Conservation (phyloP, 2,329 filamentous ascomycete genomes). For the Falciphora oryzae region DNA sequence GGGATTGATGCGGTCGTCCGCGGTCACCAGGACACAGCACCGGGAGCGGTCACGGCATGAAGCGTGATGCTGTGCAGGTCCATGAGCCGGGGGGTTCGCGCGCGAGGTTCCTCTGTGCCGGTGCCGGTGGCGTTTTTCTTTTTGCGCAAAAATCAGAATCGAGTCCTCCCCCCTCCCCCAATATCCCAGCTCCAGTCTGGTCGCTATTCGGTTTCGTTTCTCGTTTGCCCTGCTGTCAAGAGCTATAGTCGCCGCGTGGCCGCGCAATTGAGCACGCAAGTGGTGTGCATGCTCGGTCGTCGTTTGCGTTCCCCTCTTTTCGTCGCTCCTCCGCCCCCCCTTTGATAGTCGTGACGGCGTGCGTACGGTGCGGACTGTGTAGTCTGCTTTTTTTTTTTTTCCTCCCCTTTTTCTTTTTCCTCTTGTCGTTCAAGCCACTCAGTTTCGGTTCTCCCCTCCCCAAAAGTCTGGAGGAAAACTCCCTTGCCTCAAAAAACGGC, state of each 20-base stretch:
- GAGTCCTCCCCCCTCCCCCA: neutral
- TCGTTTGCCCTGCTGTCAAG: neutral
- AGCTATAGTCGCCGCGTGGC: constrained; percentile 1
- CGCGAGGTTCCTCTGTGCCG: neutral
- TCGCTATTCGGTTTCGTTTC: neutral
- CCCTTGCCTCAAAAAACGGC: neutral
- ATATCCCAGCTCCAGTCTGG: neutral
- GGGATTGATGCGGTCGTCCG: neutral
- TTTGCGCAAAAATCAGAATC: neutral
- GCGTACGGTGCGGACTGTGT: neutral
- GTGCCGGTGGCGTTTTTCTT: neutral
- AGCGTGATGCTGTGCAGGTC: constrained; percentile 3
- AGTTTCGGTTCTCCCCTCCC: neutral
- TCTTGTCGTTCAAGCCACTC: neutral
- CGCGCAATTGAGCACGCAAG: neutral
- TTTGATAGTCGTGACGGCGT: neutral
- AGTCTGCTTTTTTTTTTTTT: too few relatives aligned
- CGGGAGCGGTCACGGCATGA: constrained; percentile 3
- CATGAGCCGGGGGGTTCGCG: neutral
- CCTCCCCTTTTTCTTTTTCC: neutral
- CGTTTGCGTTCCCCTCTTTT: neutral
- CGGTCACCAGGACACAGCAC: neutral
- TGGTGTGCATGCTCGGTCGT: neutral
- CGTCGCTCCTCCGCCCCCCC: neutral
- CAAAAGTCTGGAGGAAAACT: neutral